Conservation (phyloP, 768 basidiomycete genomes). For the Calocybe cyanea region DNA sequence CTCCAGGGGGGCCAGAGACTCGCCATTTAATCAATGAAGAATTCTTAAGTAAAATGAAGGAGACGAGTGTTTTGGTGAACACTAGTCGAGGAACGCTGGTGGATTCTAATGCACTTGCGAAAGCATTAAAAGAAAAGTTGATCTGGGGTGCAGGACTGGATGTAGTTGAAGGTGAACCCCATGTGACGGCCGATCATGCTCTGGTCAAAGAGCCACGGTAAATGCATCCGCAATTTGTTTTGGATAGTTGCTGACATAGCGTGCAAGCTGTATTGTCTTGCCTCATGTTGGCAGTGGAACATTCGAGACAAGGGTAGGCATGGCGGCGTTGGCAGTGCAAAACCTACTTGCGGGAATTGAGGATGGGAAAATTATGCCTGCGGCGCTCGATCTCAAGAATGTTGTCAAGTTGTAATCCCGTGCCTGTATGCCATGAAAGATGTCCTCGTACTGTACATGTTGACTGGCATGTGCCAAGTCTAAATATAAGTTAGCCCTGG, state of each 20-base stretch:
- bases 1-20: conserved; percentile 71
- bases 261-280: conserved; percentile 65
- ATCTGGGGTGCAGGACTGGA: conserved; percentile 94
- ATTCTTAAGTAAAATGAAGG: conserved; percentile 85
- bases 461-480: too few species aligned
- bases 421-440: too few species aligned
- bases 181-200: conserved; percentile 69
- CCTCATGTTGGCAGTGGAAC: conserved; percentile 95
- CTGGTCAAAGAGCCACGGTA: conserved; percentile 76
- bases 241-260: neutral
- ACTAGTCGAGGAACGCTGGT: conserved; percentile 82
- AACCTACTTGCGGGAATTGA: conserved; percentile 62
- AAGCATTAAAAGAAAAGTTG: conserved; percentile 70
- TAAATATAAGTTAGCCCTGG: too few species aligned
- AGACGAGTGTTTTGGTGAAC: conserved; percentile 79
- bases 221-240: conserved; percentile 5
- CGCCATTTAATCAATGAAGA: conserved; percentile 65
- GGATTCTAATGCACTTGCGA: conserved; percentile 84
- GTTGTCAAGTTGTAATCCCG: neutral
- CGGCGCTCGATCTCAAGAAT: conserved; percentile 31
- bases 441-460: too few species aligned
- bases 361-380: conserved; percentile 49
- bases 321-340: conserved; percentile 73
- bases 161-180: conserved; percentile 91
- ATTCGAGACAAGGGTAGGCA: conserved; percentile 73